Conservation (phyloP, 2,329 filamentous ascomycete species). For the Capronia coronata region DNA sequence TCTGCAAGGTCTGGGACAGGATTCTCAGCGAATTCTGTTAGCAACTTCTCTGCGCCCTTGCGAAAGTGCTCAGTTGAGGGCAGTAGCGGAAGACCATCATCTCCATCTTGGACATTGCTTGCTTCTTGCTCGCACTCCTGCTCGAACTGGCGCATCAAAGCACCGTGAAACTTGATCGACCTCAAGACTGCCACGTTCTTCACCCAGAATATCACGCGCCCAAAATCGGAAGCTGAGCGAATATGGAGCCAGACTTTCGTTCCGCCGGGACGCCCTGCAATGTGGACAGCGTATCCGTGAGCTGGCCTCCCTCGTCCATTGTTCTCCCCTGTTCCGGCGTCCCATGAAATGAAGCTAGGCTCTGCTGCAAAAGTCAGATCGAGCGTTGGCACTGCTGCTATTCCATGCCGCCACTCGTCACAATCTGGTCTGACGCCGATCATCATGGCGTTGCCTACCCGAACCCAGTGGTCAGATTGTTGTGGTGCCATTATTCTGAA, state of each 20-base stretch:
- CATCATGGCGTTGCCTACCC: too few relatives aligned
- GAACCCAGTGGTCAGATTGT: too few relatives aligned
- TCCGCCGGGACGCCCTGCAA: neutral
- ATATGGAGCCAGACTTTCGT: neutral
- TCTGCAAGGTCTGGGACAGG: conserved; percentile 1
- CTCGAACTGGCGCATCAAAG: conserved; percentile 9
- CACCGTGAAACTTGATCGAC: conserved; percentile 9
- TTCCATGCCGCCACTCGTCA: too few relatives aligned
- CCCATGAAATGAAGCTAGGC: too few relatives aligned
- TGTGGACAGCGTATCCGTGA: neutral
- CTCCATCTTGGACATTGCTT: neutral
- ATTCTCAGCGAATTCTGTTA: conserved; percentile 7
- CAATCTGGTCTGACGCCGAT: too few relatives aligned
- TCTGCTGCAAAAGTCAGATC: too few relatives aligned
- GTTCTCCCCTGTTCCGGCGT: neutral
- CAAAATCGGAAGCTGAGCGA: neutral
- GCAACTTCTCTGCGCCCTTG: conserved; percentile 3
- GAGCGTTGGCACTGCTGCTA: too few relatives aligned
- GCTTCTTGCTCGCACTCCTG: conserved; percentile 1
- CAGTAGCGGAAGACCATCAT: neutral
- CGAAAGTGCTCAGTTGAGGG: conserved; percentile 4
- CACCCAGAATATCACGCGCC: conserved; percentile 2
- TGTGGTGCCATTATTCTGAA: too few relatives aligned
- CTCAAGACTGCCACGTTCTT: conserved; percentile 11
- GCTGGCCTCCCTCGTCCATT: neutral